Percentiles rank a stretch among this genome's conserved stretches.
These are phyloP conservation scores for Haplosporangium gracile DNA, from an alignment of 192 early-diverging fungal species.

Conservation along the genomic window DNA sequence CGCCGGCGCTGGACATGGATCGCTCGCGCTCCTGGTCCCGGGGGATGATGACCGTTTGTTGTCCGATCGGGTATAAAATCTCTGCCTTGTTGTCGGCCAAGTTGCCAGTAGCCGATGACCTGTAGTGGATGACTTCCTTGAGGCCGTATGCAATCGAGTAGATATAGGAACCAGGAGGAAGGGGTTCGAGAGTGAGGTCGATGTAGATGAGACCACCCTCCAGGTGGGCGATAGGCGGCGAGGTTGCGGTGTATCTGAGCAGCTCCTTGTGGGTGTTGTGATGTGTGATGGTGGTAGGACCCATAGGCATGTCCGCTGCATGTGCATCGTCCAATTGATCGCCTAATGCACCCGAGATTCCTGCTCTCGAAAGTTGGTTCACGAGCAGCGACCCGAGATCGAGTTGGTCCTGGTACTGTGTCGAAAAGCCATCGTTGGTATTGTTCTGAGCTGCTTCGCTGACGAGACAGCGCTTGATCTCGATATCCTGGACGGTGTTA, in stretches of 20 bases:
- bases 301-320: conserved; percentile 3
- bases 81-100: conserved; percentile 52
- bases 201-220: conserved; percentile 40
- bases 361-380: conserved; percentile 28
- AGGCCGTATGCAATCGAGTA: conserved; percentile 54
- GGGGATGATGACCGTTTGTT: conserved; percentile 52
- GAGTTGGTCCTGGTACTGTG: background rate
- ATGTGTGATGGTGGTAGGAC: conserved; percentile 42
- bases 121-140: conserved; percentile 49
- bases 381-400: conserved; percentile 40
- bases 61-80: conserved; percentile 55
- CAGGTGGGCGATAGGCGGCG: conserved; percentile 44
- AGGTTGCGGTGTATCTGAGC: conserved; percentile 41
- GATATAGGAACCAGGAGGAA: conserved; percentile 49
- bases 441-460: background rate
- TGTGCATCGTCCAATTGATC: background rate
- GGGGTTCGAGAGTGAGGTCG: conserved; percentile 43
- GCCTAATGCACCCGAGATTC: conserved; percentile 12
- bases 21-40: conserved; percentile 40
- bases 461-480: conserved; percentile 60
- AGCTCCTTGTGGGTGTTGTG: conserved; percentile 54
- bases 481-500: conserved; percentile 51
- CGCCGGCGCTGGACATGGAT: conserved; percentile 53
- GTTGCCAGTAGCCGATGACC: conserved; percentile 52
- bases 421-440: background rate